Base-by-base conservation (phyloP, 352 stramenopile genomes). In the Globisporangium paroecandrum region DNA sequence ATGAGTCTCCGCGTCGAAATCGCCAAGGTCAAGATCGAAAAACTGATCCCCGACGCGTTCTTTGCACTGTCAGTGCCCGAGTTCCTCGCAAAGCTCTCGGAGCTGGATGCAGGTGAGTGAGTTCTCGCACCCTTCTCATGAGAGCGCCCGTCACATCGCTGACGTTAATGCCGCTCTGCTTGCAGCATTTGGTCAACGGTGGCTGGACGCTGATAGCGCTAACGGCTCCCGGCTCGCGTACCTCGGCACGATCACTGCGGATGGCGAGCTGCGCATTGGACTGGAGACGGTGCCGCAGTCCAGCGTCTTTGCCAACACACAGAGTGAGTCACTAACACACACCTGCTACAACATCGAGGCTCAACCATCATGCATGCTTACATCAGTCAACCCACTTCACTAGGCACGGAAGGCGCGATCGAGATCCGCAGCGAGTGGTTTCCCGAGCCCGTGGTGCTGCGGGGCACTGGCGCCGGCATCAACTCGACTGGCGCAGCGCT, bases 371-470 rank as follows among this genome's bases (percentile, higher is more conserved):
- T 20, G 4, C 25, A 22, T 65, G 25, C 27, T 32, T 25, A 47
- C 46, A 58, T 22, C 13, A 20, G 18, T 13, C 20, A 7, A 51
- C 24, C 25, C n/a, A 36, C 61, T 22, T 59, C 36, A 1, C 22
- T 57, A 72, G 85, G 77, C 61, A 86, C 82, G 4, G 83, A 93
- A 69, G 83, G 85, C 62, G 77, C 87, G 20, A 62, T 93, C 9
- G 78, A 77, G 18, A 87, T 91, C 36, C 65, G 55, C 27, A 92
- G 76, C 38, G 68, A 82, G 55, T 87, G 78, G 70, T 93, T 91
- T 57, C 80, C 69, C 0, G 74, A 83, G 57, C 83, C 83, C 8
- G 60, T 91, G 7, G 75, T 87, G 24, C 58, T 93, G 2, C 80
- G 77, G 58, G 85, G 83, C 57, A 85, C 85, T 9, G 85, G 83